Base-by-base conservation (phyloP, 768 basidiomycete genomes). In the Pleurotus sapidus region DNA sequence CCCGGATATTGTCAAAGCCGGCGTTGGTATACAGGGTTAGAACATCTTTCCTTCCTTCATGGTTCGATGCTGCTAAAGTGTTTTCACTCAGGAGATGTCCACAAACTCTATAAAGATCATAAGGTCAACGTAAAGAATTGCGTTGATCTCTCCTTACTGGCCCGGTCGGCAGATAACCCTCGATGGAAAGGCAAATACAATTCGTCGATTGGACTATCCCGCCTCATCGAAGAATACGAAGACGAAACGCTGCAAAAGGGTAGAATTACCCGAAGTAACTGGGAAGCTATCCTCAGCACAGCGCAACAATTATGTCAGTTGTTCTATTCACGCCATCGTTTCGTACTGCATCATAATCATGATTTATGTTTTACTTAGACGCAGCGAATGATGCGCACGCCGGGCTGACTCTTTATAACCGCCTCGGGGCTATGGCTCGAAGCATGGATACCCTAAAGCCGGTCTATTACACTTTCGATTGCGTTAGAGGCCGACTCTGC, bases 341-440 rank as follows among this genome's bases (percentile, higher is more conserved):
- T 11, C 23, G 57, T 15, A 43, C 42, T 48, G 55, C 43, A 8
- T 55, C 51, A 53, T 56, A 54, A 54, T 62, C 34, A 20, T 67
- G 48, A 60, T 60, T 57, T 63, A 25, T 54, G 58, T 46, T 9
- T 23, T 60, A 37, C 17, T 23, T 60, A 88, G 89, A 91, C 70
- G 91, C 87, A 3, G 81, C 78, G 30, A 87, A 88, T 64, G 91
- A 93, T 62, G 84, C 85, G 1, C 83, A 87, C 64, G 80, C 88
- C 3, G 87, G 84, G 11, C 82, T 82, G 60, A 60, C 70, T 1
- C 60, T 91, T 20, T 86, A 84, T 67, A 67, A 63, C 27, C 74
- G 67, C 30, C 73, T 92, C 7, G 56, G 67, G 4, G 59, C 57
- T 6, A 80, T 89, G 77, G 68, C 76, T 15, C 58, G 64, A 25